A percentile compares a stretch with the other conserved stretches of the same genome.
phyloP scores from a whole-genome alignment of 129 eudicot species.

The Chrysanthemum makinoi region DNA sequence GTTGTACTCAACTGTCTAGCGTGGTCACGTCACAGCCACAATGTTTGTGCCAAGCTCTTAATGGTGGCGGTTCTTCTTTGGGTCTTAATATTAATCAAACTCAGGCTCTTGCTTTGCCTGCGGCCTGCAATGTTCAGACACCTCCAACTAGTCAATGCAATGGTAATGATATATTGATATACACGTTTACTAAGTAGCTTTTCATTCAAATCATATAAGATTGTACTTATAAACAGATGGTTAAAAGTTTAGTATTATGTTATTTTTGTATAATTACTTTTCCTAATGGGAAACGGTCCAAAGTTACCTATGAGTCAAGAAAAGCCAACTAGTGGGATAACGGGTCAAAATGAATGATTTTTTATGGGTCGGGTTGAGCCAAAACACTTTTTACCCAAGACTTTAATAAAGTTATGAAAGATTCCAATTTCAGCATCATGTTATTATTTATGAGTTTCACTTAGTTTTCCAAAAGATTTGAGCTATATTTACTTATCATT shows the following conservation, averaged over 20 bases:
- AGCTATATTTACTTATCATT: not conserved
- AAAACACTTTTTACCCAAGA: not conserved
- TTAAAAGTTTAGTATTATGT: too few relatives aligned
- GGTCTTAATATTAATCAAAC: constrained; percentile 57
- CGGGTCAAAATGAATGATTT: not conserved
- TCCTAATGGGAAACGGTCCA: too few relatives aligned
- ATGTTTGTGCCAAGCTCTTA: constrained; percentile 54
- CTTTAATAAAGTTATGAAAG: too few relatives aligned
- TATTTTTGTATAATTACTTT: too few relatives aligned
- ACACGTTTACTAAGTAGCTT: not conserved
- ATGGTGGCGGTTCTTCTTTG: constrained; percentile 40
- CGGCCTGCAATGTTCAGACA: constrained; percentile 62
- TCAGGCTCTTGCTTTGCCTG: constrained; percentile 52
- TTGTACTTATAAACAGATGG: too few relatives aligned
- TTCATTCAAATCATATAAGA: too few relatives aligned
- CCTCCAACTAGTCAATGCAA: constrained; percentile 60
- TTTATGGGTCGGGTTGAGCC: not conserved
- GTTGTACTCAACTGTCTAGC: constrained; percentile 43
- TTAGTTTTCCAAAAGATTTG: too few relatives aligned
- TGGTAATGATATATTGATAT: constrained; percentile 27
- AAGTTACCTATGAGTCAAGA: not conserved
- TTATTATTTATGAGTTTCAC: too few relatives aligned
- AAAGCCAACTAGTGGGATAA: not conserved
- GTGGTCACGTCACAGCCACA: constrained; percentile 52
- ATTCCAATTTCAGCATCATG: too few relatives aligned